Percentiles rank a stretch among this genome's conserved stretches.
Evolutionary conservation across 2,329 filamentous ascomycete species (phyloP).

Genomic region (Stagonosporopsis cucurbitacearum): DNA sequence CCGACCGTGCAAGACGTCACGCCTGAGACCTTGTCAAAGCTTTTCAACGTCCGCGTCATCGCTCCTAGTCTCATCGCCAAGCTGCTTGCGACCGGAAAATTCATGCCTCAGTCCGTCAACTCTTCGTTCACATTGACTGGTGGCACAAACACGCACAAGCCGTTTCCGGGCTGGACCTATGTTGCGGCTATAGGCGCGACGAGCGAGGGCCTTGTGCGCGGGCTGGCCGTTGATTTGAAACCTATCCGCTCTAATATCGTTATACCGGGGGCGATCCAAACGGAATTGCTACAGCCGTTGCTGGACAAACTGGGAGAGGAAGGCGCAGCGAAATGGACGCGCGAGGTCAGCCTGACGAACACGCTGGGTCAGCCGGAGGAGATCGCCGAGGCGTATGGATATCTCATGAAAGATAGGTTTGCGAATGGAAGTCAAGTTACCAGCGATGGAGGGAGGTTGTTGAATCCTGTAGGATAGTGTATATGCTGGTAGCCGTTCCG

Average conservation of each 20-base stretch:
- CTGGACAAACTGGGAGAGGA: constrained; percentile 23
- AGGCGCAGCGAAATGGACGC: constrained; percentile 22
- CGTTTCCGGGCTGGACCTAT: constrained; percentile 43
- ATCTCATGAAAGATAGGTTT: constrained; percentile 53
- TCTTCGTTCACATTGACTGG: constrained; percentile 53
- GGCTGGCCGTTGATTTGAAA: constrained; percentile 51
- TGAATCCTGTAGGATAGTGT: constrained; percentile 10
- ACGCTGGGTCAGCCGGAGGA: constrained; percentile 43
- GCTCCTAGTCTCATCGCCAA: constrained; percentile 51
- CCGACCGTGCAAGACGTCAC: constrained; percentile 39
- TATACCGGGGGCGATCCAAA: constrained; percentile 51
- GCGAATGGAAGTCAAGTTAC: constrained; percentile 46
- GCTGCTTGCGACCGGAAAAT: constrained; percentile 41
- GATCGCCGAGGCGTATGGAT: constrained; percentile 54
- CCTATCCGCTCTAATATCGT: constrained; percentile 54
- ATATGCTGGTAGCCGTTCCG: background rate
- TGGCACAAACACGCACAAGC: constrained; percentile 47
- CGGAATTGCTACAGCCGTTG: constrained; percentile 48
- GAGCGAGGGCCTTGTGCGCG: constrained; percentile 45
- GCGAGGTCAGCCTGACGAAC: constrained; percentile 28
- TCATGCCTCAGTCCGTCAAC: constrained; percentile 36
- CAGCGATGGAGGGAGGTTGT: constrained; percentile 48
- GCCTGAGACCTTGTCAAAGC: constrained; percentile 22
- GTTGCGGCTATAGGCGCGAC: constrained; percentile 33
- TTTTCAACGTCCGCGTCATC: constrained; percentile 45